phyloP scores from a whole-genome alignment of 2,329 filamentous ascomycete species.

The Cercospora sesami region DNA sequence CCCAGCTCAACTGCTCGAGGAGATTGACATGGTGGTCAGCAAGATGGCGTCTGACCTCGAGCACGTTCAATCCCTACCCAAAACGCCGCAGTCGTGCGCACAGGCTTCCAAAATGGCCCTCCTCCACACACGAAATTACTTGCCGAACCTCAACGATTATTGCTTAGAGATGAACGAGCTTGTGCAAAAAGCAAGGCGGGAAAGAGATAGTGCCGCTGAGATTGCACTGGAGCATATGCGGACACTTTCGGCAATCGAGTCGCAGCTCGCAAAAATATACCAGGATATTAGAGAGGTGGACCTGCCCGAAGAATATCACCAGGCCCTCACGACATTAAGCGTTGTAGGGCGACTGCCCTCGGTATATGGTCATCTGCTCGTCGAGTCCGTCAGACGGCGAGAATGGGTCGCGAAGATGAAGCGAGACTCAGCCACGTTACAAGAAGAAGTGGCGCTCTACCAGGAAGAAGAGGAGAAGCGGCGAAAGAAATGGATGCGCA shows the following conservation, averaged over 20 bases:
- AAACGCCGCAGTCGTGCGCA: constrained; percentile 63
- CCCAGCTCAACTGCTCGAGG: constrained; percentile 69
- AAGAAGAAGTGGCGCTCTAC: constrained; percentile 88
- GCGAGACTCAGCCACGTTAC: constrained; percentile 78
- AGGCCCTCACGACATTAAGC: constrained; percentile 77
- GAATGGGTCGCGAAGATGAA: constrained; percentile 94
- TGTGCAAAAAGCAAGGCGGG: constrained; percentile 55
- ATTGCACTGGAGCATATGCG: constrained; percentile 75
- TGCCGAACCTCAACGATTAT: constrained; percentile 61
- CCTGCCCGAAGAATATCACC: constrained; percentile 71
- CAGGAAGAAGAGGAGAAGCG: constrained; percentile 90
- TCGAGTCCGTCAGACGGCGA: constrained; percentile 79
- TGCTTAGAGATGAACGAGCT: constrained; percentile 58
- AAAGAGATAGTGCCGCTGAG: constrained; percentile 66
- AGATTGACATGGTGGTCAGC: constrained; percentile 80
- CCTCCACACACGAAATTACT: constrained; percentile 62
- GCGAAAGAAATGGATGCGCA: constrained; percentile 86
- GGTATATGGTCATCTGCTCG: constrained; percentile 84
- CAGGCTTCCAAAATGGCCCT: constrained; percentile 65
- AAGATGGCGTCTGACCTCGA: constrained; percentile 88
- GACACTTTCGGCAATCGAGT: constrained; percentile 76
- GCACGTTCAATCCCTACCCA: constrained; percentile 67
- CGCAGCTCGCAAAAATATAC: constrained; percentile 70
- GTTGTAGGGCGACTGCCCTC: constrained; percentile 80
- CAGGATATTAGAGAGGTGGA: constrained; percentile 69